Percentiles rank a stretch among this genome's conserved stretches.
Conservation (phyloP, 345 rosid species). For the Cochlearia excelsa region DNA sequence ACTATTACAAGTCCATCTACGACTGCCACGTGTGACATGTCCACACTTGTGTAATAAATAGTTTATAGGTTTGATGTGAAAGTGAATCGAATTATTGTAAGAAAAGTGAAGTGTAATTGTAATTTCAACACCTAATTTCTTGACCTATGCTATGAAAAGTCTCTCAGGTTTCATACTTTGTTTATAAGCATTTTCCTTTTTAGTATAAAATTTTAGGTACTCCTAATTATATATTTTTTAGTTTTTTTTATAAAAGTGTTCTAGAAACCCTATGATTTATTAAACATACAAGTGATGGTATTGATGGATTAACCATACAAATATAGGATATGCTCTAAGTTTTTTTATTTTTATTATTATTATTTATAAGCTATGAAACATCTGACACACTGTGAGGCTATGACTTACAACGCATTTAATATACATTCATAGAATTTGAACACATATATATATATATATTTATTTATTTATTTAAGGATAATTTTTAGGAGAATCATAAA, state of each 20-base stretch:
- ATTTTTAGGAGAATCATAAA: too few species aligned
- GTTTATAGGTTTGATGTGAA: slow-evolving; percentile 10
- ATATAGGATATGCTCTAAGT: neutral
- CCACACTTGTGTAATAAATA: neutral
- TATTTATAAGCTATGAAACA: neutral
- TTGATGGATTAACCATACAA: neutral
- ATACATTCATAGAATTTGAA: slow-evolving; percentile 19
- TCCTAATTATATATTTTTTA: neutral
- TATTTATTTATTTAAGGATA: too few species aligned
- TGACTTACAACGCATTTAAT: slow-evolving; percentile 13
- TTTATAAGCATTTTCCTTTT: slow-evolving; percentile 12
- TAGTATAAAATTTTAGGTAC: slow-evolving; percentile 3
- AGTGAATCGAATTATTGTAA: slow-evolving; percentile 10
- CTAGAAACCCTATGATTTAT: neutral
- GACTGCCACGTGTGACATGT: slow-evolving; percentile 10
- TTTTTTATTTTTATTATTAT: slow-evolving; percentile 1
- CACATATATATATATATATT: neutral
- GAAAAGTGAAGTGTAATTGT: slow-evolving; percentile 17
- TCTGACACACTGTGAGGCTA: neutral
- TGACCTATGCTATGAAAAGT: slow-evolving; percentile 11
- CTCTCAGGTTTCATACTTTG: slow-evolving; percentile 14
- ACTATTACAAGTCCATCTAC: slow-evolving; percentile 15
- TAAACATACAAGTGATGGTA: neutral
- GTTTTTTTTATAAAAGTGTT: neutral
- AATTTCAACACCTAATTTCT: slow-evolving; percentile 28